Conservation (phyloP, 495 filamentous ascomycete genomes). For the Penicillium goetzii region DNA sequence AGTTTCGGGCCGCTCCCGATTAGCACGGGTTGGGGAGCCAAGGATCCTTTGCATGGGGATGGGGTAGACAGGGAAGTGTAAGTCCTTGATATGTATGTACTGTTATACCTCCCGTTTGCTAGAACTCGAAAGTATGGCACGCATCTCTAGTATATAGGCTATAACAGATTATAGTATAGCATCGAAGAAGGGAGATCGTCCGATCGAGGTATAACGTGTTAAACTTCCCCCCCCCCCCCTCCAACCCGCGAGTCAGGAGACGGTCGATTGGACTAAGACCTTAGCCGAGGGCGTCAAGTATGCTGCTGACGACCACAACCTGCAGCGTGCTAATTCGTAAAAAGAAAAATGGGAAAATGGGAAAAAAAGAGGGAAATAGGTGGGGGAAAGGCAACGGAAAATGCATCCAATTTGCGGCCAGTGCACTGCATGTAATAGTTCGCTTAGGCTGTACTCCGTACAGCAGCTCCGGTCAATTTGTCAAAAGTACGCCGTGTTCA, state of each 20-base stretch:
- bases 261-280: slow-evolving; percentile 1
- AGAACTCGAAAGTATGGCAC: background rate
- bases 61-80: background rate
- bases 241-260: background rate
- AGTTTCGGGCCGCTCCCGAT: slow-evolving; percentile 39
- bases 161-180: background rate
- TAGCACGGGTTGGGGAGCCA: slow-evolving; percentile 1
- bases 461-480: slow-evolving; percentile 26
- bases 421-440: slow-evolving; percentile 41
- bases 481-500: slow-evolving; percentile 33
- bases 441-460: slow-evolving; percentile 35
- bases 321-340: background rate
- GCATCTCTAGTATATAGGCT: background rate
- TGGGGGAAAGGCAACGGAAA: slow-evolving; percentile 34
- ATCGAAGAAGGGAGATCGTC: slow-evolving; percentile 3
- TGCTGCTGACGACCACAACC: background rate
- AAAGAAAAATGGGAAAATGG: background rate
- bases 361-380: background rate
- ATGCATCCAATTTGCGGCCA: slow-evolving; percentile 40
- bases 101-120: too few relatives aligned
- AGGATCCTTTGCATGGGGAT: slow-evolving; percentile 7
- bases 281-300: background rate
- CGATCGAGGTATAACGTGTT: background rate
- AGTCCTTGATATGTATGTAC: too few relatives aligned
- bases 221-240: background rate